Percentiles rank a stretch among this genome's conserved stretches.
These are phyloP conservation scores for Mortierella alpina DNA, from an alignment of 192 early-diverging fungal genomes.

Conservation along the genomic window DNA sequence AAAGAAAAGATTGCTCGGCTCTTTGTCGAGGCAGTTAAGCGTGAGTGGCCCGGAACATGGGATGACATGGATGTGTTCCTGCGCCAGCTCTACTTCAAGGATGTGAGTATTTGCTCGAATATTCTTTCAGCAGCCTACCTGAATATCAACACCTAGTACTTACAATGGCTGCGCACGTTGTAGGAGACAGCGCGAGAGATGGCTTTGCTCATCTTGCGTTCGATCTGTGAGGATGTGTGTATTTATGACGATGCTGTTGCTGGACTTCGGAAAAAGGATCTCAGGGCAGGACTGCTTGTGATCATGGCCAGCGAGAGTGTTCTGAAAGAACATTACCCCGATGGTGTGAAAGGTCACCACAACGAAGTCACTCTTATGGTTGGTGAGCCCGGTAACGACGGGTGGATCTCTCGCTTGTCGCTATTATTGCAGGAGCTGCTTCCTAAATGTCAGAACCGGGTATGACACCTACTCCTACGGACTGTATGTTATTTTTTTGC, in stretches of 20 bases:
- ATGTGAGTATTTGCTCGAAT: conserved; percentile 35
- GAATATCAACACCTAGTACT: not conserved
- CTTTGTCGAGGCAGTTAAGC: conserved; percentile 70
- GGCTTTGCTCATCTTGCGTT: conserved; percentile 61
- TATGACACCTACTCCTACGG: not conserved
- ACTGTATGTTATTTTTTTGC: not conserved
- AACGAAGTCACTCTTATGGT: conserved; percentile 59
- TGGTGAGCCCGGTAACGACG: conserved; percentile 64
- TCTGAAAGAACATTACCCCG: conserved; percentile 57
- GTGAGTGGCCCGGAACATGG: conserved; percentile 72
- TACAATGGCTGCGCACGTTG: not conserved
- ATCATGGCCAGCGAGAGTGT: conserved; percentile 61
- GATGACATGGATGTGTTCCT: conserved; percentile 64
- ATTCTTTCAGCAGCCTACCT: not conserved
- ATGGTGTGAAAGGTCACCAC: conserved; percentile 53
- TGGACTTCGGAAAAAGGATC: conserved; percentile 64
- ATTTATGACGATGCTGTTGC: conserved; percentile 71
- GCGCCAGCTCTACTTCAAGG: conserved; percentile 55
- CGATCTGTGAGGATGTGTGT: conserved; percentile 72
- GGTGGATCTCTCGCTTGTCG: conserved; percentile 65
- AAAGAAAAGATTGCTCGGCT: conserved; percentile 71
- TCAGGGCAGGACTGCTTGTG: conserved; percentile 64
- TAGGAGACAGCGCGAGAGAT: conserved; percentile 65
- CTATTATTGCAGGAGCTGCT: conserved; percentile 42
- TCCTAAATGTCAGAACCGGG: conserved; percentile 24